phyloP scores from a whole-genome alignment of 2,329 filamentous ascomycete genomes.

The Gnomoniopsis sp. region DNA sequence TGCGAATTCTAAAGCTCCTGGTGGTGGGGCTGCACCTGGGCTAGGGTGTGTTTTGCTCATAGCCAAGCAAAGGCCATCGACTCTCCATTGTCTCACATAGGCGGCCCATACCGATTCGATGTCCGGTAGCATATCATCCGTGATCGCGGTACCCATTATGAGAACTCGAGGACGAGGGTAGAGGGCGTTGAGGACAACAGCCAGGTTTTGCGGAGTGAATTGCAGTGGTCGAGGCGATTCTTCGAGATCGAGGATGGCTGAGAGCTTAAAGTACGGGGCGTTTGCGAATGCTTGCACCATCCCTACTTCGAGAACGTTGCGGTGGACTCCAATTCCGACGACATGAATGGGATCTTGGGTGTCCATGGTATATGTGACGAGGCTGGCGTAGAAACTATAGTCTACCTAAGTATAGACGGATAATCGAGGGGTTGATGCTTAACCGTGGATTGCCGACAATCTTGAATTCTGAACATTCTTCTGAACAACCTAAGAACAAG shows the following conservation, averaged over 20 bases:
- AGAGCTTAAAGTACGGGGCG: neutral
- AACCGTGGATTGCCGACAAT: too few relatives aligned
- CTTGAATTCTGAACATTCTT: too few relatives aligned
- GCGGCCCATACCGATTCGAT: constrained; percentile 1
- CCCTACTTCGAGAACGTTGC: too few relatives aligned
- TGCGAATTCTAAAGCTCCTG: neutral
- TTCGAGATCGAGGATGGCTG: constrained; percentile 2
- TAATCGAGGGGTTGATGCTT: too few relatives aligned
- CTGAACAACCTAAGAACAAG: too few relatives aligned
- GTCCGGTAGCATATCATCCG: constrained; percentile 2
- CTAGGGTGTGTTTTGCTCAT: constrained; percentile 2
- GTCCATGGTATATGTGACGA: too few relatives aligned
- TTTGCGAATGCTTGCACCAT: too few relatives aligned
- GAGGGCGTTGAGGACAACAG: constrained; percentile 8
- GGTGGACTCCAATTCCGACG: too few relatives aligned
- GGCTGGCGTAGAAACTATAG: too few relatives aligned
- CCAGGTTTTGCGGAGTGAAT: constrained; percentile 4
- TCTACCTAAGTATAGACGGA: too few relatives aligned
- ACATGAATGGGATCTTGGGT: too few relatives aligned
- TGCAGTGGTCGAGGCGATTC: constrained; percentile 1
- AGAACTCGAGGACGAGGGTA: constrained; percentile 2
- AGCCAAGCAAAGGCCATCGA: constrained; percentile 6
- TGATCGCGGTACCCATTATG: constrained; percentile 5
- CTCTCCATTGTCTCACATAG: neutral
- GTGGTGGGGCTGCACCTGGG: neutral